Conservation (phyloP, 23 red algal genomes). For the Agarophyton chilense region DNA sequence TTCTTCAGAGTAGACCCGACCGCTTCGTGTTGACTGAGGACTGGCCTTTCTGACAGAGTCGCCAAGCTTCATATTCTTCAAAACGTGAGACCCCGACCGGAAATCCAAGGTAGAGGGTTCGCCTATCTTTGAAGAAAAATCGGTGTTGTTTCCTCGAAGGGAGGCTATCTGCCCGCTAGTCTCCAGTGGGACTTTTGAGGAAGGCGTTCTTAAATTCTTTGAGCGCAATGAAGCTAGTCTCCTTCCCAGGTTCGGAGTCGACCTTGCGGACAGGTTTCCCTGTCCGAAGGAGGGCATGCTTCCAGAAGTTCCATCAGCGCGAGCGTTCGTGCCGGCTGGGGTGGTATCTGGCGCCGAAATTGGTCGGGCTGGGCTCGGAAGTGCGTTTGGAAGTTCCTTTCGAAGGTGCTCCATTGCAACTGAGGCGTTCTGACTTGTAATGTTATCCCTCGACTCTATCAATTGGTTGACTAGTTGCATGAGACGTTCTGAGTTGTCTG, state of each 20-base stretch:
- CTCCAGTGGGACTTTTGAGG: not conserved
- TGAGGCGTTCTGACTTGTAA: not conserved
- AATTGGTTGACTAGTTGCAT: slow-evolving; percentile 2
- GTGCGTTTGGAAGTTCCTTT: not conserved
- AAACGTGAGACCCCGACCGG: not conserved
- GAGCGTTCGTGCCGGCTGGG: not conserved
- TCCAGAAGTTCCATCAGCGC: too few relatives aligned
- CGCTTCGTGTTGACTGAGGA: not conserved
- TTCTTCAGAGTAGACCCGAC: slow-evolving; percentile 49
- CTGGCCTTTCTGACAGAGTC: slow-evolving; percentile 21
- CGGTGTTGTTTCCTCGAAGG: not conserved
- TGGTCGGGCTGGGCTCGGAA: not conserved
- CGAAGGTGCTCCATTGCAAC: not conserved
- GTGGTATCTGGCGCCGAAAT: not conserved
- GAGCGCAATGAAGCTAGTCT: not conserved
- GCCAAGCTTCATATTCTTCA: slow-evolving; percentile 49
- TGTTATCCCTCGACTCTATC: not conserved
- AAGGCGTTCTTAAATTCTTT: not conserved
- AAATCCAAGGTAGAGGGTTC: not conserved
- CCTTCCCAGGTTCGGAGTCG: slow-evolving; percentile 10
- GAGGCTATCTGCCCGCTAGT: not conserved
- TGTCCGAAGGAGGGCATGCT: not conserved
- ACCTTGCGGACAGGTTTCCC: not conserved
- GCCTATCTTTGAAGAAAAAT: not conserved
- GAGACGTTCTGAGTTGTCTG: slow-evolving; percentile 44